phyloP scores from a whole-genome alignment of 169 alveolate genomes.

The Plasmodium blacklocki region DNA sequence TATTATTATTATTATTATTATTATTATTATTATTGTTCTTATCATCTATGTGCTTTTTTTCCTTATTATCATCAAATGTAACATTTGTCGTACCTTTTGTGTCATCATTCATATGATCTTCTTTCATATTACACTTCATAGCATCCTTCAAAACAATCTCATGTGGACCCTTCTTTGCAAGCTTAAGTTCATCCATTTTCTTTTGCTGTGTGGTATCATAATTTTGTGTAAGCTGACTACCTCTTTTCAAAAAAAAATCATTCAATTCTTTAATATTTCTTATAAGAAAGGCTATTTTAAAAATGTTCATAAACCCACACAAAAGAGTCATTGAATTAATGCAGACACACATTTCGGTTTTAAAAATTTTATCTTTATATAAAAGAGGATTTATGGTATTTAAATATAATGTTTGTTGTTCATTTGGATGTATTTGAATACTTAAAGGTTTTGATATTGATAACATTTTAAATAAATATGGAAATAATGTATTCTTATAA shows the following conservation, averaged over 20 bases:
- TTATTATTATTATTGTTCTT: neutral
- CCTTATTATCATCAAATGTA: neutral
- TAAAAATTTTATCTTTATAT: conserved; percentile 65
- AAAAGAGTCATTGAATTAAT: conserved; percentile 55
- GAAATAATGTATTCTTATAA: conserved; percentile 22
- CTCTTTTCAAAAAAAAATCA: conserved; percentile 28
- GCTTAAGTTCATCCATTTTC: no score
- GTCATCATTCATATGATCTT: neutral
- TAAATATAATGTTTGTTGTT: conserved; percentile 41
- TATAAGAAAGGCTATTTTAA: conserved; percentile 50
- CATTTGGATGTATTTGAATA: conserved; percentile 85
- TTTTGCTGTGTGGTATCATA: no score
- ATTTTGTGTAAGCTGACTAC: neutral
- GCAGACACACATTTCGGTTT: conserved; percentile 73
- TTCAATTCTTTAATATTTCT: conserved; percentile 27
- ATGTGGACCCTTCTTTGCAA: no score
- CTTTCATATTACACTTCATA: no score
- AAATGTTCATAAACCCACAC: conserved; percentile 45
- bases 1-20: neutral
- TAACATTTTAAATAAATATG: conserved; percentile 80
- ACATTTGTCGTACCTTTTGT: neutral
- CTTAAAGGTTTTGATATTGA: conserved; percentile 84
- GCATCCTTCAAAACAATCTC: no score
- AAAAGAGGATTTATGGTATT: conserved; percentile 42
- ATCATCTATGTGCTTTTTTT: neutral